A percentile compares a stretch with the other conserved stretches of the same genome.
Conservation (phyloP, 2,329 filamentous ascomycete genomes). For the Pseudonectria foliicola region DNA sequence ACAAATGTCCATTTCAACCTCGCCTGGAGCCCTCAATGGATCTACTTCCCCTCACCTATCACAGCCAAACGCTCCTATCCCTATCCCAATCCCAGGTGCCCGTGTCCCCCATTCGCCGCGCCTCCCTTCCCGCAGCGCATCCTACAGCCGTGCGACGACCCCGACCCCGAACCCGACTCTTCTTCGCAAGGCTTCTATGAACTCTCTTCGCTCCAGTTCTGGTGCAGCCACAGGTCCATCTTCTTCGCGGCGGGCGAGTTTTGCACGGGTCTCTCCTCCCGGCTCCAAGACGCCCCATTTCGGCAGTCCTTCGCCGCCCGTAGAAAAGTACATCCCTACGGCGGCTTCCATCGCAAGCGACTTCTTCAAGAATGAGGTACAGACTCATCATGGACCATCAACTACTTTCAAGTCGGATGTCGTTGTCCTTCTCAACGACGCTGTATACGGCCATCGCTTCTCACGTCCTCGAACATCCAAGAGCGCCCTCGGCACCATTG, state of each 20-base stretch:
- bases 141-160: conserved; percentile 34
- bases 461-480: conserved; percentile 74
- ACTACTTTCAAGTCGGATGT: conserved; percentile 48
- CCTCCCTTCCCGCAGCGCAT: conserved; percentile 36
- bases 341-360: conserved; percentile 54
- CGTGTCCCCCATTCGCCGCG: conserved; percentile 21
- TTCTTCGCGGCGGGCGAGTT: conserved; percentile 42
- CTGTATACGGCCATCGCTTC: conserved; percentile 90
- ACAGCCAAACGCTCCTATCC: conserved; percentile 30
- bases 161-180: conserved; percentile 45
- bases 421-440: conserved; percentile 82
- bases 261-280: conserved; percentile 38
- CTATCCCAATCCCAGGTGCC: conserved; percentile 33
- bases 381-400: conserved; percentile 47
- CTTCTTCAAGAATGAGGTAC: conserved; percentile 64
- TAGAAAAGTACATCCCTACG: conserved; percentile 36
- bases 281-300: conserved; percentile 32
- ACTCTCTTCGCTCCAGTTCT: conserved; percentile 46
- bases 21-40: conserved; percentile 17
- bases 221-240: conserved; percentile 30
- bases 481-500: conserved; percentile 67
- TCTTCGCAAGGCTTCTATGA: conserved; percentile 50
- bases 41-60: conserved; percentile 27
- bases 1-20: conserved; percentile 36
- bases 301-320: conserved; percentile 17